Evolutionary conservation across 805 yeast genomes (phyloP).

Genomic region (Cyberlindnera nakhonratchasimensis): DNA sequence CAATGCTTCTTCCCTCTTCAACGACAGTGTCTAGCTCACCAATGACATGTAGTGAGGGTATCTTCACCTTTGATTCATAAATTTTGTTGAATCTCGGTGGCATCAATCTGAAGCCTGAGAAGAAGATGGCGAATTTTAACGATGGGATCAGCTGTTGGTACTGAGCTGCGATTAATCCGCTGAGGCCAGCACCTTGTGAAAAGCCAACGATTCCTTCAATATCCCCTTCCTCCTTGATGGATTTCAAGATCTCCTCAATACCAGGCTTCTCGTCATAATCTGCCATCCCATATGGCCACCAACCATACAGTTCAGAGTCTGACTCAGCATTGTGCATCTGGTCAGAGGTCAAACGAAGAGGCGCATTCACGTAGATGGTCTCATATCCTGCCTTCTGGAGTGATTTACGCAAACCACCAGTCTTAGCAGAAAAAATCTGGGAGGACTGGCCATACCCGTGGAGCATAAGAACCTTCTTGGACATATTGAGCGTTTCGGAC

Average conservation of each 20-base stretch:
- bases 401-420: conserved; percentile 80
- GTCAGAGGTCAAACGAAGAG: conserved; percentile 55
- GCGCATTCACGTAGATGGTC: conserved; percentile 71
- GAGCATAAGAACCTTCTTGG: conserved; percentile 63
- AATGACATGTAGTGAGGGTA: conserved; percentile 61
- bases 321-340: conserved; percentile 56
- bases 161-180: conserved; percentile 54
- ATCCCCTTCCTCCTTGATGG: conserved; percentile 56
- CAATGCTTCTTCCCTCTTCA: conserved; percentile 59
- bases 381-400: conserved; percentile 59
- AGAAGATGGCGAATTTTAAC: conserved; percentile 51
- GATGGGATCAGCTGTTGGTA: conserved; percentile 26
- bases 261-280: conserved; percentile 33
- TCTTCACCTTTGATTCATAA: conserved; percentile 19
- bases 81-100: conserved; percentile 25
- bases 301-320: conserved; percentile 44
- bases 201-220: conserved; percentile 85
- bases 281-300: conserved; percentile 58
- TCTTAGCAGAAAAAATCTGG: conserved; percentile 71
- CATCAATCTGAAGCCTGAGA: conserved; percentile 55
- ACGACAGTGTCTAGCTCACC: conserved; percentile 92
- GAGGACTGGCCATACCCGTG: conserved; percentile 92
- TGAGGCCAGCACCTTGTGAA: conserved; percentile 89
- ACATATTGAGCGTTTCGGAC: too few species aligned
- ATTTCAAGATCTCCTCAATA: conserved; percentile 39